These are phyloP conservation scores for Penicillium sclerotigenum DNA, from an alignment of 2,329 filamentous ascomycete species.

Conservation along the genomic window DNA sequence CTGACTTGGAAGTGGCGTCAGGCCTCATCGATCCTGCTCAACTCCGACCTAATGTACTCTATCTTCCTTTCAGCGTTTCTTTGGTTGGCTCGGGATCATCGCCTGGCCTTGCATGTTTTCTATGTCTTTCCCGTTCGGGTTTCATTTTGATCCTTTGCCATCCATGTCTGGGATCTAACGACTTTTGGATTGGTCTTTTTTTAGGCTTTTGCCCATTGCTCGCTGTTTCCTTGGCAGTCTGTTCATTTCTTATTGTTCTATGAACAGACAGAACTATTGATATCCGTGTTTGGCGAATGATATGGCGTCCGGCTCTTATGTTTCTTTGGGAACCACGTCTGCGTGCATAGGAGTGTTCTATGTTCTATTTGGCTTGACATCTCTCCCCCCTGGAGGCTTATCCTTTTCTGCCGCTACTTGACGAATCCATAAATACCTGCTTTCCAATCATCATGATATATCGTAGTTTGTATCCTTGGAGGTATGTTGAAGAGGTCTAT, in stretches of 20 bases:
- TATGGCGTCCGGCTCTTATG: slow-evolving; percentile 32
- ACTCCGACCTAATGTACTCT: slow-evolving; percentile 32
- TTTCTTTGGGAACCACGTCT: slow-evolving; percentile 23
- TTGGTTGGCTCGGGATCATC: slow-evolving; percentile 21
- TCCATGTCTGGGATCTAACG: slow-evolving; percentile 18
- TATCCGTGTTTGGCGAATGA: slow-evolving; percentile 38
- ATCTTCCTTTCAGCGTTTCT: slow-evolving; percentile 28
- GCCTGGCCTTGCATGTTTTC: slow-evolving; percentile 17
- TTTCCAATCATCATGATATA: not conserved
- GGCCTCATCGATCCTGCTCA: slow-evolving; percentile 17
- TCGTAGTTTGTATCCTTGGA: not conserved
- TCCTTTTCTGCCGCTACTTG: slow-evolving; percentile 22
- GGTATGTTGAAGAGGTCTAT: not conserved
- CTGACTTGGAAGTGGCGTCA: slow-evolving; percentile 7
- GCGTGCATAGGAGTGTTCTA: slow-evolving; percentile 21
- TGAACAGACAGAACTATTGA: slow-evolving; percentile 26
- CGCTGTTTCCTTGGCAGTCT: slow-evolving; percentile 11
- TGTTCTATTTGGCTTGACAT: slow-evolving; percentile 15
- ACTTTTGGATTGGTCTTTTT: slow-evolving; percentile 20
- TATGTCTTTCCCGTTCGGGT: slow-evolving; percentile 10
- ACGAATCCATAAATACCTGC: slow-evolving; percentile 24
- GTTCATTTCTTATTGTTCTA: slow-evolving; percentile 1
- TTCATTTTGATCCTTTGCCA: slow-evolving; percentile 11
- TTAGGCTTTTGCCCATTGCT: slow-evolving; percentile 13
- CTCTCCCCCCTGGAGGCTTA: slow-evolving; percentile 12